Base-by-base conservation (phyloP, 2,329 filamentous ascomycete species). In the Dryadomyces quercus-mongolicae region DNA sequence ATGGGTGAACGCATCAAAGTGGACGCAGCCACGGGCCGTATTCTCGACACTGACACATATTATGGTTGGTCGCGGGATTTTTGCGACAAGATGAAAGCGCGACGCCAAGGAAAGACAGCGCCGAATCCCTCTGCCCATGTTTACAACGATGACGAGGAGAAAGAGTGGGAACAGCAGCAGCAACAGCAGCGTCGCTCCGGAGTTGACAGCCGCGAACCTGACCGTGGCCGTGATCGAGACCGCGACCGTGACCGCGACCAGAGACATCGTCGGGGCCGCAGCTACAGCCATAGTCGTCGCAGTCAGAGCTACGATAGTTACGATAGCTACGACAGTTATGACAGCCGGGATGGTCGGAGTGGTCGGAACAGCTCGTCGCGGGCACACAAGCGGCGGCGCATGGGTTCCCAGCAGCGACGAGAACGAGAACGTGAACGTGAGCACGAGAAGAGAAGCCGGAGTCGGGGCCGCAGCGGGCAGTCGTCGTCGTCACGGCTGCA, bases 31-130 rank as follows among this genome's bases (percentile, higher is more conserved):
- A 85, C 80, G 0, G 83, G 83, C 0, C 80, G 85, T 2, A 69
- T 84, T 2, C 65, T 83, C 7, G 74, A 76, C 7, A 84, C 83
- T 1, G 83, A 88, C 58, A 88, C 86, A 1, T 94, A 94, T 66
- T 94, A 94, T 64, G 90, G 89, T 57, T 95, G 90, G 90, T 92
- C 88, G 5, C 77, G 80, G 43, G 73, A 74, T 1, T 93, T 95
- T 61, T 94, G 88, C 65, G 75, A 88, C 60, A 86, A 85, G 63
- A 93, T 93, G 85, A 88, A 85, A 68, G 70, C 74, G 51, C 73
- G 65, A 31, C 70, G 65, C 47, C 65, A 68, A 4, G 71, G 16
- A 12, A 12, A 8, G 16, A 10, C 20, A 2, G 31, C 13, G 25
- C 15, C 25, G 12, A 21, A 31, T 3, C 16, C 5, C 21, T 5